Conservation (phyloP, 2,329 filamentous ascomycete genomes). For the Neospermospora avenae region DNA sequence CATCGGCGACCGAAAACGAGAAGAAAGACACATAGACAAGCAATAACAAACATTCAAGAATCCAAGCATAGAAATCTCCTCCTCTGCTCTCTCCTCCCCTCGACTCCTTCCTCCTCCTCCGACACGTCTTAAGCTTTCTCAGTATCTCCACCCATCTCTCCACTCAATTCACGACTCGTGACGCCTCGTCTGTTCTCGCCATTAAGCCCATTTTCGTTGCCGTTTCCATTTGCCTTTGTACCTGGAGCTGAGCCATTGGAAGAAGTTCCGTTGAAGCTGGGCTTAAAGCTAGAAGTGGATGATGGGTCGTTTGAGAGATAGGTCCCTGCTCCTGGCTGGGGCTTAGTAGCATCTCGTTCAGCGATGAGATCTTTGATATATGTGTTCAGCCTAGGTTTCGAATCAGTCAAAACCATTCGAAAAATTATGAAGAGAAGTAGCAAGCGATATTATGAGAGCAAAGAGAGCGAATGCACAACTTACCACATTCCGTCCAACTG, state of each 20-base stretch:
- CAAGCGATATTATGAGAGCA: background rate
- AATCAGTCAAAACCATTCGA: background rate
- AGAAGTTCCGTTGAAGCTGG: background rate
- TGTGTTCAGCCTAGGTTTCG: background rate
- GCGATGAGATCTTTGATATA: constrained; percentile 7
- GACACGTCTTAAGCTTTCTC: constrained; percentile 11
- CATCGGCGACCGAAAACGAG: too few species aligned
- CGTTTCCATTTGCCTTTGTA: background rate
- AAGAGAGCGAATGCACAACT: background rate
- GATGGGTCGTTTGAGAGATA: background rate
- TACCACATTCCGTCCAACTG: constrained; percentile 5
- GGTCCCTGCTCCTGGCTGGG: background rate
- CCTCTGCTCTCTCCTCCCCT: background rate
- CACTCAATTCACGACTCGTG: constrained; percentile 53
- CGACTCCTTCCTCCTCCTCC: constrained; percentile 3
- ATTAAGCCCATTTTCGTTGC: background rate
- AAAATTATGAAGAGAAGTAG: background rate
- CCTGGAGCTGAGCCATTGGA: background rate
- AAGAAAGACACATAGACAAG: too few species aligned
- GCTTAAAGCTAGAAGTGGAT: background rate
- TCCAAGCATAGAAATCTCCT: constrained; percentile 1
- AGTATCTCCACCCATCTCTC: constrained; percentile 63
- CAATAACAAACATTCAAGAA: background rate
- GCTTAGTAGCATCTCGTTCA: background rate
- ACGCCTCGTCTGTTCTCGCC: constrained; percentile 25